phyloP scores from a whole-genome alignment of 495 filamentous ascomycete genomes.

The Talaromyces adpressus region DNA sequence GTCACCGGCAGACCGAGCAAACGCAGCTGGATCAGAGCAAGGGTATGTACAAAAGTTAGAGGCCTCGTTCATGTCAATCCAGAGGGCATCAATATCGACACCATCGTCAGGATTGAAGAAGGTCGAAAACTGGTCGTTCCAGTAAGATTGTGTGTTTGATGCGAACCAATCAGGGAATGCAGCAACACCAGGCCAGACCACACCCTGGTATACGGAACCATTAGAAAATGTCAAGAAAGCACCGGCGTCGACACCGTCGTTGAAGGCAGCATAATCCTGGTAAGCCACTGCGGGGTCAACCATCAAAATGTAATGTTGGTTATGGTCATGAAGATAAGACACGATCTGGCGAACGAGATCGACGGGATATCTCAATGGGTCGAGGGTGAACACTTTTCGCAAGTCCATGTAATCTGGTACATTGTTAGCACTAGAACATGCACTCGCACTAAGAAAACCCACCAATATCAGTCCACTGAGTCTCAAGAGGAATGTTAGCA shows the following conservation, averaged over 20 bases:
- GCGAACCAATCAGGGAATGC: constrained; percentile 85
- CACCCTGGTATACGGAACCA: constrained; percentile 62
- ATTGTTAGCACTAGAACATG: neutral
- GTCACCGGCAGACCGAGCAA: constrained; percentile 44
- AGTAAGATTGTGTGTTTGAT: constrained; percentile 57
- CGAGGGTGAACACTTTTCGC: constrained; percentile 65
- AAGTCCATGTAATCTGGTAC: constrained; percentile 59
- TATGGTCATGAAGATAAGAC: constrained; percentile 59
- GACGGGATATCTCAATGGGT: constrained; percentile 65
- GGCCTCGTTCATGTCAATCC: constrained; percentile 87
- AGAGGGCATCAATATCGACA: constrained; percentile 77
- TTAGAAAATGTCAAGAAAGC: constrained; percentile 61
- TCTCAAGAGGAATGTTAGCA: constrained; percentile 74
- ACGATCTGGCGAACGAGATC: constrained; percentile 62
- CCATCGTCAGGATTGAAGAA: constrained; percentile 64
- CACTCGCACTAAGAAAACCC: neutral
- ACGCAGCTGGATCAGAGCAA: constrained; percentile 54
- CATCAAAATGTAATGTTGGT: constrained; percentile 83
- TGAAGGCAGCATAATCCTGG: constrained; percentile 57
- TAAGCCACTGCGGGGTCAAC: constrained; percentile 78
- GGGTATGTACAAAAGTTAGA: constrained; percentile 68
- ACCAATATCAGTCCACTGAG: constrained; percentile 81
- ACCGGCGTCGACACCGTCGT: constrained; percentile 52
- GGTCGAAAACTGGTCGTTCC: constrained; percentile 60
- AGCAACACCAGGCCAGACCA: constrained; percentile 80